Conservation (phyloP, 208 protist genomes). For the Kentomonas sorsogonicus region DNA sequence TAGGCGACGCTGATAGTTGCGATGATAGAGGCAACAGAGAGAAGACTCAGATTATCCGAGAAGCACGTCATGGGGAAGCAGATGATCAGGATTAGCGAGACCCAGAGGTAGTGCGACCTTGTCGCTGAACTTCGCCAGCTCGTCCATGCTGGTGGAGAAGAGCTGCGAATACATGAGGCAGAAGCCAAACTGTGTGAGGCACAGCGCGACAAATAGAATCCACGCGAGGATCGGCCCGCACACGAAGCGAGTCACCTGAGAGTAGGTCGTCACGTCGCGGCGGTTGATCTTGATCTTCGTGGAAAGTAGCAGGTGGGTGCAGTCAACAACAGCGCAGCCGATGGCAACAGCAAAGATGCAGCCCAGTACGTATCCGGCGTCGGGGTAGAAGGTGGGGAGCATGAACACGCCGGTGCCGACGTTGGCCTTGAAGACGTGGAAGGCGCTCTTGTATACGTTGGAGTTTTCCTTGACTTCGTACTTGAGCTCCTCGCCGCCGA, state of each 20-base stretch:
- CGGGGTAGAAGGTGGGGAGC: constrained; percentile 70
- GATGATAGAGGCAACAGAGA: constrained; percentile 52
- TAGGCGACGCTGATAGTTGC: constrained; percentile 63
- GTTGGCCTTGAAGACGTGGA: constrained; percentile 89
- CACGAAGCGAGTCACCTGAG: constrained; percentile 53
- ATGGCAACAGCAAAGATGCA: constrained; percentile 41
- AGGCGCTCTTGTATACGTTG: constrained; percentile 61
- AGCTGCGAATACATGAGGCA: constrained; percentile 82
- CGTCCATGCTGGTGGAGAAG: constrained; percentile 41
- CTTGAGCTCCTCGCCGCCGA: constrained; percentile 22
- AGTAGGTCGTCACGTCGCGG: constrained; percentile 57
- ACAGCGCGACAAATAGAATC: constrained; percentile 59
- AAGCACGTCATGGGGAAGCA: constrained; percentile 60
- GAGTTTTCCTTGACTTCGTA: constrained; percentile 53
- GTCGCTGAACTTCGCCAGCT: constrained; percentile 28
- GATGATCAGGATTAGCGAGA: constrained; percentile 41
- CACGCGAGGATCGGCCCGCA: constrained; percentile 43
- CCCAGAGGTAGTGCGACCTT: constrained; percentile 45
- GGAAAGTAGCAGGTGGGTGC: constrained; percentile 51
- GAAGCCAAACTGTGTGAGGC: constrained; percentile 82
- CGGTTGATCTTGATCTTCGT: constrained; percentile 65
- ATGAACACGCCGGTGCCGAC: constrained; percentile 81
- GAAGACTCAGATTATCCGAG: constrained; percentile 49
- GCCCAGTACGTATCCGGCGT: constrained; percentile 56
- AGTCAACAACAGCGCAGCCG: constrained; percentile 57